A percentile compares a stretch with the other conserved stretches of the same genome.
These are phyloP conservation scores for Podospora pseudopauciseta DNA, from an alignment of 495 filamentous ascomycete species.

Conservation along the genomic window DNA sequence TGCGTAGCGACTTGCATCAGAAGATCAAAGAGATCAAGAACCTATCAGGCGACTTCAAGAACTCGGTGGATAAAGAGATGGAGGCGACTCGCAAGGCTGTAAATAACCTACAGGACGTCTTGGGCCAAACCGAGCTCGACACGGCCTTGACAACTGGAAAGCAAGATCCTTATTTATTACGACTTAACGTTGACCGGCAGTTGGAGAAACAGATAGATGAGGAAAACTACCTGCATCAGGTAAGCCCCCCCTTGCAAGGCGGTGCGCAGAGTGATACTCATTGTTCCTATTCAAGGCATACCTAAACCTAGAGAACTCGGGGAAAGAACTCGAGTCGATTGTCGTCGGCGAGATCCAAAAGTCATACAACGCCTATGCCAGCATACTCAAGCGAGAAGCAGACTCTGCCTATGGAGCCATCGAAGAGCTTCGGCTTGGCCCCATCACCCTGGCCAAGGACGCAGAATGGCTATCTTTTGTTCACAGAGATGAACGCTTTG, in stretches of 20 bases:
- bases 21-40: conserved; percentile 98
- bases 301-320: conserved; percentile 90
- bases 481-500: conserved; percentile 75
- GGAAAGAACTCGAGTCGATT: conserved; percentile 90
- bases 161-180: conserved; percentile 84
- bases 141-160: conserved; percentile 72
- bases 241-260: conserved; percentile 30
- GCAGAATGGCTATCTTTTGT: conserved; percentile 87
- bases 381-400: conserved; percentile 83
- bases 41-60: conserved; percentile 91
- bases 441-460: conserved; percentile 85
- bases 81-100: conserved; percentile 67
- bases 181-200: conserved; percentile 78
- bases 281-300: conserved; percentile 61
- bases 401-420: conserved; percentile 74
- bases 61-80: conserved; percentile 76
- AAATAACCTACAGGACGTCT: conserved; percentile 71
- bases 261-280: conserved; percentile 16
- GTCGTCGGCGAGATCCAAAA: conserved; percentile 97
- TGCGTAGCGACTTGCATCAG: conserved; percentile 82
- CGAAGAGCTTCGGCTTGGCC: conserved; percentile 78
- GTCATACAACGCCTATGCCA: conserved; percentile 86
- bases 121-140: conserved; percentile 74
- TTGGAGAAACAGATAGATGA: conserved; percentile 91
- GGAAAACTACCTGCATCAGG: conserved; percentile 93